Evolutionary conservation across 331 rosid species (phyloP), one percentile per base, ranked within the genome.

Genomic region (Malus hybrid): DNA sequence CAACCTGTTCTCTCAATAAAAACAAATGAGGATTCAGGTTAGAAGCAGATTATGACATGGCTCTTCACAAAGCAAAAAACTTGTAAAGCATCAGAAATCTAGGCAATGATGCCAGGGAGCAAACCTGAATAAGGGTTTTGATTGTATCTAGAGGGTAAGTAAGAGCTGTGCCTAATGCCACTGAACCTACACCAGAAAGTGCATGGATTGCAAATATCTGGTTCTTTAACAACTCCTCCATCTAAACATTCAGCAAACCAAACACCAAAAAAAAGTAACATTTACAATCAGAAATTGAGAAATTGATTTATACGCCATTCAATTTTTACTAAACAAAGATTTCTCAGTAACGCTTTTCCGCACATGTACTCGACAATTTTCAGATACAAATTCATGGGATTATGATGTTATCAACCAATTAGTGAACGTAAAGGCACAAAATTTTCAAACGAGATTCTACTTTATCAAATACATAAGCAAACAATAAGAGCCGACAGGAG

Each of bases 111-210:
- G 55, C 6, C 6, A 1, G 15, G 39, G 14, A 69, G 66, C 33
- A 6, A 6, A 92, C 99, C 97, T 94, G 97, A 67, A 80, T 72
- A 54, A 90, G 87, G 71, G 86, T 86, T 89, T 90, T 94, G 67
- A 90, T 70, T 16, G 97, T 90, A 80, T 94, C 97, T 0, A 92
- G 83, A 73, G 99, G 99, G 69, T 86, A 90, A 28, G 91, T 92
- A 64, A 92, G 42, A 73, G 84, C 92, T 12, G 93, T 87, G 67
- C 93, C 91, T 28, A 92, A 80, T 44, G 90, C 81, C 78, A 85
- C 91, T 2, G 99, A 94, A 5, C 87, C 90, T 42, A 85, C 84
- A 36, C 91, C 92, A 48, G 93, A 86, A 70, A 90, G 61, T 32
- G 91, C 87, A 69, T 92, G 99, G 69, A 85, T 70, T 48, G 83